Conservation (phyloP, 1,139 yeast genomes). For the Suhomyces guaymorum region DNA sequence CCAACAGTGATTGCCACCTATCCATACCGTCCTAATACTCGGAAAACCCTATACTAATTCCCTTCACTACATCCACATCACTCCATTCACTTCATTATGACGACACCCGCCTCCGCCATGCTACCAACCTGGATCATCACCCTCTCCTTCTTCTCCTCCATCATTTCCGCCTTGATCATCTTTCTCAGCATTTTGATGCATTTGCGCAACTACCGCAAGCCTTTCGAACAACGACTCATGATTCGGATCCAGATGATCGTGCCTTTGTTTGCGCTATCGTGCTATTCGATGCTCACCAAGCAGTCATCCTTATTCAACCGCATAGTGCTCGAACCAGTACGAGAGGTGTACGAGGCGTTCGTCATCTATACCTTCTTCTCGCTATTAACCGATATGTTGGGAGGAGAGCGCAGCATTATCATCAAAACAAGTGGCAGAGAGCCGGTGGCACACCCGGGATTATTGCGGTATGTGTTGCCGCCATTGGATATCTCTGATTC, state of each 20-base stretch:
- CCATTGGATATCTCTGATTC: conserved; percentile 88
- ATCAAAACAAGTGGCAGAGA: conserved; percentile 70
- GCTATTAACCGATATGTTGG: conserved; percentile 76
- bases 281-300: conserved; percentile 53
- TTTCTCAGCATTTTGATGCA: conserved; percentile 35
- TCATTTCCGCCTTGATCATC: conserved; percentile 36
- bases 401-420: conserved; percentile 88
- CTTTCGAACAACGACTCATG: conserved; percentile 82
- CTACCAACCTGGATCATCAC: conserved; percentile 38
- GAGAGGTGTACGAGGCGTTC: conserved; percentile 94
- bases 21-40: too few relatives aligned
- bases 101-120: conserved; percentile 3
- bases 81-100: neutral
- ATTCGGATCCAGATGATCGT: conserved; percentile 75
- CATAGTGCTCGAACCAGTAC: conserved; percentile 65
- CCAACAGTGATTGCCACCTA: too few relatives aligned
- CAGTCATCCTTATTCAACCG: conserved; percentile 39
- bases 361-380: conserved; percentile 92
- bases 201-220: conserved; percentile 73
- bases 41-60: too few relatives aligned
- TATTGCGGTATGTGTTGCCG: conserved; percentile 48
- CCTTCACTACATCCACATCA: conserved; percentile 2
- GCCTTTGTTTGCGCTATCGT: conserved; percentile 57
- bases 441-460: conserved; percentile 73
- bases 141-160: conserved; percentile 36